phyloP scores from a whole-genome alignment of 2,329 filamentous ascomycete species.

The Phymatotrichopsis omnivora region DNA sequence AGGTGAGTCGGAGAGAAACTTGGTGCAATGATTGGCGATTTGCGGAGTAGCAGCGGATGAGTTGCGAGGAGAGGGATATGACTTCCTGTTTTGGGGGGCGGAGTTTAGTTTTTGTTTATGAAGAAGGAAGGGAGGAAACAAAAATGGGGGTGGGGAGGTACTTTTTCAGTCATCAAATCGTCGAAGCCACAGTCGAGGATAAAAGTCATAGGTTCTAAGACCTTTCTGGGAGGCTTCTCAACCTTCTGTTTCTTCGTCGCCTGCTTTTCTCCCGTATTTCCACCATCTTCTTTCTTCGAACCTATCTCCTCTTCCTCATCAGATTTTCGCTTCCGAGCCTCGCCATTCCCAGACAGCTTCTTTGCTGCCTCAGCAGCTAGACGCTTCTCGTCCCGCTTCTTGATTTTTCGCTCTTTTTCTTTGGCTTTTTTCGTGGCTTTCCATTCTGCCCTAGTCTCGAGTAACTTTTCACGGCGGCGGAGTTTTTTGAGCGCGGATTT shows the following conservation, averaged over 20 bases:
- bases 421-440: slow-evolving; percentile 41
- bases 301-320: slow-evolving; percentile 2
- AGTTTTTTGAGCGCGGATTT: slow-evolving; percentile 82
- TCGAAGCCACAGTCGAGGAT: slow-evolving; percentile 91
- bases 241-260: slow-evolving; percentile 32
- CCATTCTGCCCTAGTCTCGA: slow-evolving; percentile 55
- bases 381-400: slow-evolving; percentile 44
- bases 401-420: slow-evolving; percentile 42
- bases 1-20: slow-evolving; percentile 64
- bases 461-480: slow-evolving; percentile 62
- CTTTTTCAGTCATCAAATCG: slow-evolving; percentile 69
- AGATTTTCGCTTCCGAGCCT: slow-evolving; percentile 17
- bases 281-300: neutral
- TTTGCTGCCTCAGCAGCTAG: slow-evolving; percentile 32
- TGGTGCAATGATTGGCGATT: slow-evolving; percentile 61
- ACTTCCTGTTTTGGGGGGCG: slow-evolving; percentile 45
- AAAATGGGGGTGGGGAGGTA: neutral
- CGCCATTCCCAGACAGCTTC: slow-evolving; percentile 32
- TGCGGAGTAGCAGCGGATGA: slow-evolving; percentile 82
- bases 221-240: slow-evolving; percentile 3
- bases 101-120: neutral
- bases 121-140: neutral
- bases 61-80: slow-evolving; percentile 69
- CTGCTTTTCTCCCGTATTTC: slow-evolving; percentile 20
- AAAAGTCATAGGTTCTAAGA: slow-evolving; percentile 63